Conservation (phyloP, 768 basidiomycete genomes). For the Phallus indusiatus region DNA sequence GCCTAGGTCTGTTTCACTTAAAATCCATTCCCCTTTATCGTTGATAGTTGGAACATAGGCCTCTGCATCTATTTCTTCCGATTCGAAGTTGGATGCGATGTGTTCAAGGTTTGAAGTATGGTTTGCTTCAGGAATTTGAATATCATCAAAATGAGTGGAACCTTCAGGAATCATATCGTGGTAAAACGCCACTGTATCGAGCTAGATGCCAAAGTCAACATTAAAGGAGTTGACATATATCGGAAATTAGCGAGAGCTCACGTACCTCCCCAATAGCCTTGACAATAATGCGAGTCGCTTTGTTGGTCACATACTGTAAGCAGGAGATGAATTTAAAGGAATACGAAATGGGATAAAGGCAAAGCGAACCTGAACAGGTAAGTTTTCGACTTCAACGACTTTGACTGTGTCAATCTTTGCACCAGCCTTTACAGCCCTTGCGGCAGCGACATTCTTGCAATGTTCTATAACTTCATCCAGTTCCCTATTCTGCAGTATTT, state of each 20-base stretch:
- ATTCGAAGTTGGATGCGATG: background rate
- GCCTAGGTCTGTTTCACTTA: conserved; percentile 35
- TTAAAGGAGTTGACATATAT: conserved; percentile 1
- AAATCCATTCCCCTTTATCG: conserved; percentile 31
- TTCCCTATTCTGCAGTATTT: conserved; percentile 21
- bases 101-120: too few species aligned
- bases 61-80: conserved; percentile 19
- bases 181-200: background rate
- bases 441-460: conserved; percentile 31
- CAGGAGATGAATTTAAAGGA: background rate
- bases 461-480: conserved; percentile 24
- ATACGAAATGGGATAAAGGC: background rate
- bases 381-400: conserved; percentile 46
- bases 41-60: conserved; percentile 30
- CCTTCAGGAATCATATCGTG: background rate
- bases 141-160: background rate
- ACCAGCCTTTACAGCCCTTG: conserved; percentile 35
- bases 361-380: conserved; percentile 37
- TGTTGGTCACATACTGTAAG: conserved; percentile 39
- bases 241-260: conserved; percentile 13
- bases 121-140: background rate
- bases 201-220: conserved; percentile 22
- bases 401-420: conserved; percentile 33
- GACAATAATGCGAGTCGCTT: conserved; percentile 46
- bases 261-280: conserved; percentile 49